These are phyloP conservation scores for Pulveroboletus sp. DNA, from an alignment of 768 basidiomycete species.

Conservation along the genomic window DNA sequence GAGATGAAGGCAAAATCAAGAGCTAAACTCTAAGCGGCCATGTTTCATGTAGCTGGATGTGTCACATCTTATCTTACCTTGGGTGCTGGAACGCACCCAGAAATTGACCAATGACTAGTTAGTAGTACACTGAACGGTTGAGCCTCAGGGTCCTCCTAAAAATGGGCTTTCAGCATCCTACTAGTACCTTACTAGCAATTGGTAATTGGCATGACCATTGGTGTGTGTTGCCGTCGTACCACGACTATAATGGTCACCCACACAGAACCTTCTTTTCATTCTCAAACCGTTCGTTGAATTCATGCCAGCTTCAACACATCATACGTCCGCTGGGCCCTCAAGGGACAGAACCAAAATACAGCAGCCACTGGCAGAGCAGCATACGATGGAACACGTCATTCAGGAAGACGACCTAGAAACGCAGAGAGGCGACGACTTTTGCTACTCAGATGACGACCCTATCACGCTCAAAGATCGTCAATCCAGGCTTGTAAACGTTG, in stretches of 20 bases:
- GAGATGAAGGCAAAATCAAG: constrained; percentile 18
- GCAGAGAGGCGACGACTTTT: constrained; percentile 41
- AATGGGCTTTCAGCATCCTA: too few species aligned
- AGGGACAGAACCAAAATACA: constrained; percentile 46
- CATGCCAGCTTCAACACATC: constrained; percentile 48
- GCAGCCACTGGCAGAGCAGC: constrained; percentile 65
- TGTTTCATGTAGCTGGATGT: too few species aligned
- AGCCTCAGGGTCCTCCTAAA: too few species aligned
- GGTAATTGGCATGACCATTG: too few species aligned
- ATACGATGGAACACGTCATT: constrained; percentile 45
- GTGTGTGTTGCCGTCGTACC: too few species aligned
- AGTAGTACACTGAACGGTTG: too few species aligned
- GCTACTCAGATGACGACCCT: constrained; percentile 60
- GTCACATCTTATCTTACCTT: constrained; percentile 23
- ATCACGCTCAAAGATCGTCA: constrained; percentile 94
- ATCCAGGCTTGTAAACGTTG: constrained; percentile 97
- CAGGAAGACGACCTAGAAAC: constrained; percentile 47
- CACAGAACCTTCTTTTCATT: constrained; percentile 61
- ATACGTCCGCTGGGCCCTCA: constrained; percentile 51
- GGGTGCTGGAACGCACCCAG: too few species aligned
- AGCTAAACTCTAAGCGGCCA: constrained; percentile 27
- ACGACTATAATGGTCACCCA: too few species aligned
- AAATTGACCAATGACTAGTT: too few species aligned
- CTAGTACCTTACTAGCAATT: too few species aligned
- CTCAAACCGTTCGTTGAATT: constrained; percentile 33